These are phyloP conservation scores for Rhizopogon roseolus DNA, from an alignment of 768 basidiomycete genomes.

Conservation along the genomic window DNA sequence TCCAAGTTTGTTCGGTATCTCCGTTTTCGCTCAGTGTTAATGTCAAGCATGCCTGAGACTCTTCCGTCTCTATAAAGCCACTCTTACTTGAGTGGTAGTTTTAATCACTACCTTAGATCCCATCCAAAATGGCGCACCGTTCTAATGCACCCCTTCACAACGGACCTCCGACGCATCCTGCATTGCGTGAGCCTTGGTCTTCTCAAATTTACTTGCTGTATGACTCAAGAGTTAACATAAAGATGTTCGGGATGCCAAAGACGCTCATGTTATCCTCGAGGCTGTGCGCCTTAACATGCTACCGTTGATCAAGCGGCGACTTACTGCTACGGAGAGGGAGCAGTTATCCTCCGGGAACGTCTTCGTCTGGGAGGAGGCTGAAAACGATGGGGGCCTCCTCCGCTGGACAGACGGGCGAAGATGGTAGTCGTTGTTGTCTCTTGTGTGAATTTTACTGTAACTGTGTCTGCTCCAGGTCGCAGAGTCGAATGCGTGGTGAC, in stretches of 20 bases:
- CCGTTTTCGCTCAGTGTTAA: conserved; percentile 12
- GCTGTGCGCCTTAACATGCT: conserved; percentile 68
- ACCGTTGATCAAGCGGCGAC: conserved; percentile 65
- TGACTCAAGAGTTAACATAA: background rate
- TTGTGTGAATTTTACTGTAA: background rate
- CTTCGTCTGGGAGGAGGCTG: conserved; percentile 85
- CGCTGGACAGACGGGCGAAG: conserved; percentile 81
- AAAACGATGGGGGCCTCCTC: conserved; percentile 59
- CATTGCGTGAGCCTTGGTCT: conserved; percentile 22
- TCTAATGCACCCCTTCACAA: conserved; percentile 12
- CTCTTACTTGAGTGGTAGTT: background rate
- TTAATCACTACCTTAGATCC: conserved; percentile 5
- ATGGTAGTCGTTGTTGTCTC: conserved; percentile 42
- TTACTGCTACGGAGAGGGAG: conserved; percentile 67
- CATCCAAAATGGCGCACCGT: conserved; percentile 6
- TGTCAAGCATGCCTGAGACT: conserved; percentile 9
- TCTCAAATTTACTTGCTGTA: background rate
- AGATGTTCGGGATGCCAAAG: conserved; percentile 79
- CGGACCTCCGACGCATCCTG: conserved; percentile 24
- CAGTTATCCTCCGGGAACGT: conserved; percentile 69
- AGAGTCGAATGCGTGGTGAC: conserved; percentile 80
- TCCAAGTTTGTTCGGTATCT: conserved; percentile 17
- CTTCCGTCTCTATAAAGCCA: conserved; percentile 20
- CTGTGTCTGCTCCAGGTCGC: conserved; percentile 49
- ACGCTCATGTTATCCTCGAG: conserved; percentile 73